Evolutionary conservation across 345 rosid genomes (phyloP).

Genomic region (Hibiscus tridactylites): DNA sequence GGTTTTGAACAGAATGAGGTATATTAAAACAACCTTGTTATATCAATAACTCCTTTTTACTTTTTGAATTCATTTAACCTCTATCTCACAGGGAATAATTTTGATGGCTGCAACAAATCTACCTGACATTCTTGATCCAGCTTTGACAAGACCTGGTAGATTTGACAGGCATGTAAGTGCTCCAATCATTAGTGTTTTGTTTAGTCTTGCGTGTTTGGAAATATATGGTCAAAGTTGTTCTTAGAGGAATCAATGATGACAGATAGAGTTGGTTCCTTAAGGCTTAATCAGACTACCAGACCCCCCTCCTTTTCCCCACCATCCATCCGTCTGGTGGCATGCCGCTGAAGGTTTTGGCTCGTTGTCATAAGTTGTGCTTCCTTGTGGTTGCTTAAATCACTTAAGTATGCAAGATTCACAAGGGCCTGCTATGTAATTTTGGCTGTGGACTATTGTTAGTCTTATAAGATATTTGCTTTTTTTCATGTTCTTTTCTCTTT

Average conservation of each 20-base stretch:
- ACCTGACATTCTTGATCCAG: constrained; percentile 99
- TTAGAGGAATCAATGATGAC: neutral
- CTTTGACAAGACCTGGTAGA: constrained; percentile 99
- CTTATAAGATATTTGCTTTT: neutral
- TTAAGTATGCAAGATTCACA: neutral
- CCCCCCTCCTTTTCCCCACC: too few species aligned
- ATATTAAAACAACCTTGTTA: constrained; percentile 8
- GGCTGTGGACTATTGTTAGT: neutral
- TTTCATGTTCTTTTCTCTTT: constrained; percentile 3
- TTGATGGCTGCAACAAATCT: constrained; percentile 99
- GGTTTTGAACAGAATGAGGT: constrained; percentile 99
- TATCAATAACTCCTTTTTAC: neutral
- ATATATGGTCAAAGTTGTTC: neutral
- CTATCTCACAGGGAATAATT: constrained; percentile 67
- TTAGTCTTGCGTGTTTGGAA: neutral
- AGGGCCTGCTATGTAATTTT: neutral
- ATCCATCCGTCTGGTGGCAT: too few species aligned
- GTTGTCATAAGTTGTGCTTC: neutral
- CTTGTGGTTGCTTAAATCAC: neutral
- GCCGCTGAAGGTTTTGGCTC: neutral
- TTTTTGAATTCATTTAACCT: constrained; percentile 11
- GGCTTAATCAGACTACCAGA: too few species aligned
- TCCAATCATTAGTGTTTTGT: constrained; percentile 2
- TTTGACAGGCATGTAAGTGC: constrained; percentile 33
- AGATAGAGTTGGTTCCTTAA: neutral